Evolutionary conservation across 306 rosid species (phyloP).

Genomic region (Trifolium pratense): DNA sequence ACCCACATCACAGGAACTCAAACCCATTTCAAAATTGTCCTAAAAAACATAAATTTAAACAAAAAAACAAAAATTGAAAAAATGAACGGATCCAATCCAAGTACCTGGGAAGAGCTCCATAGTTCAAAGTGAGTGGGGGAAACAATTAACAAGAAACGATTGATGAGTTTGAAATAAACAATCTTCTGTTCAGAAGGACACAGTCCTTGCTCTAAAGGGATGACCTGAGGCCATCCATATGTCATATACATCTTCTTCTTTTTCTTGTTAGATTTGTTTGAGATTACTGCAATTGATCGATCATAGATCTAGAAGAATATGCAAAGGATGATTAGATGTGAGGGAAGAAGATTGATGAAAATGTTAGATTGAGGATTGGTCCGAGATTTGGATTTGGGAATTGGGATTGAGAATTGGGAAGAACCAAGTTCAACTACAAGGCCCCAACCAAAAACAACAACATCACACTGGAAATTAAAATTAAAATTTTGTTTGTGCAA

Average conservation of each 20-base stretch:
- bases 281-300: constrained; percentile 23
- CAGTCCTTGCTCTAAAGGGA: constrained; percentile 75
- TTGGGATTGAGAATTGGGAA: constrained; percentile 38
- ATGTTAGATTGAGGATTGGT: constrained; percentile 44
- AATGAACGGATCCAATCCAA: constrained; percentile 1
- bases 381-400: constrained; percentile 43
- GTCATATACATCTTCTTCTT: constrained; percentile 77
- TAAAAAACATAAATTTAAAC: background rate
- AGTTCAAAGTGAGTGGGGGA: constrained; percentile 90
- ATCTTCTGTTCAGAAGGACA: constrained; percentile 74
- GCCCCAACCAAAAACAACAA: constrained; percentile 34
- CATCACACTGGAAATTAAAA: constrained; percentile 38
- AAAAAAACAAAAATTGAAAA: background rate
- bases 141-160: constrained; percentile 73
- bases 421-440: constrained; percentile 40
- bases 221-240: constrained; percentile 99
- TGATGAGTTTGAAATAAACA: constrained; percentile 74
- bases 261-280: constrained; percentile 42
- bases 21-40: constrained; percentile 19
- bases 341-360: constrained; percentile 20
- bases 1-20: constrained; percentile 16
- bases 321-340: background rate
- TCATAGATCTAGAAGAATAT: constrained; percentile 53
- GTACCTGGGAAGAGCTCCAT: constrained; percentile 92
- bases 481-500: background rate